phyloP scores from a whole-genome alignment of 78 protist genomes.

The Chrysochromulina parva region DNA sequence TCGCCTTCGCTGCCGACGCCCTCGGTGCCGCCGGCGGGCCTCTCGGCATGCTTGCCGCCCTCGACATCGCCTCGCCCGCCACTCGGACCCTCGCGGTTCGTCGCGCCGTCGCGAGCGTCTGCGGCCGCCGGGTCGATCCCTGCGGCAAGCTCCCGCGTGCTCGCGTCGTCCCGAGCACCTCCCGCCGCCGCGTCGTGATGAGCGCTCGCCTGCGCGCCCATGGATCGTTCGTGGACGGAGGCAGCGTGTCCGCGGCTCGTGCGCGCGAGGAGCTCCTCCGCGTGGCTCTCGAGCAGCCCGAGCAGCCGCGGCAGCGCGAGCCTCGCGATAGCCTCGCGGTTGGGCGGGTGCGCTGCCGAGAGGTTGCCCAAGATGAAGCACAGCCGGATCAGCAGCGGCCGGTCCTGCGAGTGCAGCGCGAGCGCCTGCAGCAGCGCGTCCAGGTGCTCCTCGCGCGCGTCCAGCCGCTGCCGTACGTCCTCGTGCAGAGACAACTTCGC shows the following conservation, averaged over 20 bases:
- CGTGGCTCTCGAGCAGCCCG: background rate
- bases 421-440: background rate
- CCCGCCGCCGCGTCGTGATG: too few species aligned
- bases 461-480: background rate
- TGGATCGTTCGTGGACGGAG: too few species aligned
- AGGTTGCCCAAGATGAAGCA: conserved; percentile 38
- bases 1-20: too few species aligned
- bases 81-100: too few species aligned
- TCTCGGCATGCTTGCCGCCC: background rate
- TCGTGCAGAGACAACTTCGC: conserved; percentile 22
- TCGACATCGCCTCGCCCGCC: background rate
- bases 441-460: background rate
- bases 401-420: background rate
- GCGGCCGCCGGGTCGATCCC: too few species aligned
- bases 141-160: too few species aligned
- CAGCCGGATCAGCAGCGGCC: background rate
- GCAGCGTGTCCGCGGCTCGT: too few species aligned
- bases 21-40: background rate
- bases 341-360: background rate
- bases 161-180: too few species aligned
- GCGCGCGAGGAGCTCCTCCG: too few species aligned
- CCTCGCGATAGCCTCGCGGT: background rate
- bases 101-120: too few species aligned
- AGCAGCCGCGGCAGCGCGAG: background rate
- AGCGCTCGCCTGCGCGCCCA: too few species aligned